These are phyloP conservation scores for Dactylorhiza incarnata DNA, from an alignment of 106 monocot species.

Conservation along the genomic window DNA sequence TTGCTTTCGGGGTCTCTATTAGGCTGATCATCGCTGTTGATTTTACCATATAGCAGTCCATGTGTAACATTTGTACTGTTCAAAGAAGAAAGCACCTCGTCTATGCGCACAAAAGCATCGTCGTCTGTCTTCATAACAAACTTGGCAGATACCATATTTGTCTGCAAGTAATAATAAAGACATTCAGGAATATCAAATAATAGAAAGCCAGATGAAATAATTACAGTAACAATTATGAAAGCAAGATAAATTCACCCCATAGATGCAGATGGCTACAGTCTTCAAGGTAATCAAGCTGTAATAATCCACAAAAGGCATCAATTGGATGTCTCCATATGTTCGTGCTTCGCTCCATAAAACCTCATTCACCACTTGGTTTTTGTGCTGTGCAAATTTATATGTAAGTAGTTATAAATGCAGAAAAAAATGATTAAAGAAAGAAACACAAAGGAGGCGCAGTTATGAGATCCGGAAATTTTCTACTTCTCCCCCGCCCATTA, in stretches of 20 bases:
- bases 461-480: too few relatives aligned
- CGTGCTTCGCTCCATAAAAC: constrained; percentile 89
- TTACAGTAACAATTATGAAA: background rate
- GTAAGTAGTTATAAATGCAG: too few relatives aligned
- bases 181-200: constrained; percentile 1
- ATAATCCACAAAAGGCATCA: constrained; percentile 97
- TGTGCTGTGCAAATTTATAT: constrained; percentile 44
- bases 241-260: constrained; percentile 37
- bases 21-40: constrained; percentile 49
- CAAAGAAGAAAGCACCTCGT: constrained; percentile 45
- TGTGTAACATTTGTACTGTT: constrained; percentile 22
- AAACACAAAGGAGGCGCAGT: too few relatives aligned
- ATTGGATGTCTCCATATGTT: constrained; percentile 83
- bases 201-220: constrained; percentile 6
- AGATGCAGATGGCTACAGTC: constrained; percentile 82
- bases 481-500: too few relatives aligned
- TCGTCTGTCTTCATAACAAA: constrained; percentile 51
- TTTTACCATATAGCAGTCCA: constrained; percentile 54
- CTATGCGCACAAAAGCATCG: constrained; percentile 52
- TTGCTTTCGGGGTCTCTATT: constrained; percentile 56
- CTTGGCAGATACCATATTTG: constrained; percentile 49
- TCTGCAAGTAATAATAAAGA: constrained; percentile 22
- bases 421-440: too few relatives aligned
- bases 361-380: constrained; percentile 87
- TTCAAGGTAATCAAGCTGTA: constrained; percentile 89